These are phyloP conservation scores for Ampelocalamus luodianensis DNA, from an alignment of 176 grass and related monocot species.

Conservation along the genomic window DNA sequence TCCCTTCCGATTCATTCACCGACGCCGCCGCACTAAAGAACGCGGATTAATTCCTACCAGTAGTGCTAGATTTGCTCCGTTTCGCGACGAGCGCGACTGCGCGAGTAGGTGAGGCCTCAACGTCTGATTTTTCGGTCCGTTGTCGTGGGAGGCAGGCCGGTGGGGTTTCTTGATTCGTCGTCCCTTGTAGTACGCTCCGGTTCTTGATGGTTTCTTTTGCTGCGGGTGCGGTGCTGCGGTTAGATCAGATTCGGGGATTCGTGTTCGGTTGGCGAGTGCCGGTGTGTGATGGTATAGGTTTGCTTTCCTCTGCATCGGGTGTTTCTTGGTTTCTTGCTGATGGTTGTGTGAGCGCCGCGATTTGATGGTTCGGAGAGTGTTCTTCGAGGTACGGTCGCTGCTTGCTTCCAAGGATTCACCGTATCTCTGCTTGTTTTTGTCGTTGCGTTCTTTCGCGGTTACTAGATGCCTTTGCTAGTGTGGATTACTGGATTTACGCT, in stretches of 20 bases:
- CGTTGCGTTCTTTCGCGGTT: neutral
- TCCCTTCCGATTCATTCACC: slow-evolving; percentile 18
- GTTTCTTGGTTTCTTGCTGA: neutral
- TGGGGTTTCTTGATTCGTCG: neutral
- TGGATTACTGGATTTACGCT: neutral
- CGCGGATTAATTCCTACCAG: neutral
- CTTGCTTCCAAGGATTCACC: neutral
- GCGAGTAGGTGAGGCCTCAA: slow-evolving; percentile 9
- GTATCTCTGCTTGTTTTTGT: neutral
- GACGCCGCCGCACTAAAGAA: neutral
- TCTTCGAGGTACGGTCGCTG: neutral
- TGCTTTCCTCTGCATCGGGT: neutral
- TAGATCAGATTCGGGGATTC: neutral
- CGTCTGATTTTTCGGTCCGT: neutral
- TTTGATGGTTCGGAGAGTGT: neutral
- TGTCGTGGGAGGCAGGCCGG: neutral
- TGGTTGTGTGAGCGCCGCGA: neutral
- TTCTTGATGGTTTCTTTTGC: slow-evolving; percentile 19
- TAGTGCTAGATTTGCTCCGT: neutral
- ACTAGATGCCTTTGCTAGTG: neutral
- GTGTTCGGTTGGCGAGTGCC: neutral
- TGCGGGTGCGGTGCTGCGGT: slow-evolving; percentile 15
- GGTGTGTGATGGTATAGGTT: neutral
- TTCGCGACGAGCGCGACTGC: neutral
- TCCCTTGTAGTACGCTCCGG: slow-evolving; percentile 9